These are phyloP conservation scores for Cordyceps cicadae DNA, from an alignment of 2,329 filamentous ascomycete species.

Conservation along the genomic window DNA sequence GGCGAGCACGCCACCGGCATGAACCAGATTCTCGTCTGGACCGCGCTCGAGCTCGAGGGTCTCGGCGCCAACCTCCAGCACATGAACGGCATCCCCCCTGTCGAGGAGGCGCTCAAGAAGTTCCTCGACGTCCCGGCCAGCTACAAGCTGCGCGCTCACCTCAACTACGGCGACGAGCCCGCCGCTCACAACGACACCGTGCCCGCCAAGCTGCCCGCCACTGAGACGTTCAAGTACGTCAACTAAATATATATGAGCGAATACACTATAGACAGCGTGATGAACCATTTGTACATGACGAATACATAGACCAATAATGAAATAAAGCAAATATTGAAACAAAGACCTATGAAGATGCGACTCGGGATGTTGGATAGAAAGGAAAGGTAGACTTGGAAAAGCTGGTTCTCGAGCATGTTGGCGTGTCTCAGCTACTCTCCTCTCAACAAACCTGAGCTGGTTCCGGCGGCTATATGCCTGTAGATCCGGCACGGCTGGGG, in stretches of 20 bases:
- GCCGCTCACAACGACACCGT: slow-evolving; percentile 53
- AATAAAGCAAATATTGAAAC: background rate
- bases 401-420: background rate
- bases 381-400: background rate
- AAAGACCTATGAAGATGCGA: background rate
- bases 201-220: slow-evolving; percentile 47
- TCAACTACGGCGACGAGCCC: slow-evolving; percentile 68
- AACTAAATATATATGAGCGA: background rate
- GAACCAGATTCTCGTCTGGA: slow-evolving; percentile 71
- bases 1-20: slow-evolving; percentile 71
- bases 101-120: slow-evolving; percentile 10
- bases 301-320: background rate
- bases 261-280: slow-evolving; percentile 1
- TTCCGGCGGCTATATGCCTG: too few relatives aligned
- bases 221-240: slow-evolving; percentile 40
- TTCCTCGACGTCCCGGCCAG: slow-evolving; percentile 59
- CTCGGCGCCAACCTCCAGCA: slow-evolving; percentile 87
- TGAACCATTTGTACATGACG: background rate
- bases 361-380: too few relatives aligned
- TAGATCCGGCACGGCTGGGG: too few relatives aligned
- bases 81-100: slow-evolving; percentile 71
- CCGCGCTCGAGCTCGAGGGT: slow-evolving; percentile 72
- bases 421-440: background rate
- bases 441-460: background rate
- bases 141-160: slow-evolving; percentile 74